Percentiles rank a stretch among this genome's conserved stretches.
These are phyloP conservation scores for Dissoconium aciculare DNA, from an alignment of 2,329 filamentous ascomycete species.

Conservation along the genomic window DNA sequence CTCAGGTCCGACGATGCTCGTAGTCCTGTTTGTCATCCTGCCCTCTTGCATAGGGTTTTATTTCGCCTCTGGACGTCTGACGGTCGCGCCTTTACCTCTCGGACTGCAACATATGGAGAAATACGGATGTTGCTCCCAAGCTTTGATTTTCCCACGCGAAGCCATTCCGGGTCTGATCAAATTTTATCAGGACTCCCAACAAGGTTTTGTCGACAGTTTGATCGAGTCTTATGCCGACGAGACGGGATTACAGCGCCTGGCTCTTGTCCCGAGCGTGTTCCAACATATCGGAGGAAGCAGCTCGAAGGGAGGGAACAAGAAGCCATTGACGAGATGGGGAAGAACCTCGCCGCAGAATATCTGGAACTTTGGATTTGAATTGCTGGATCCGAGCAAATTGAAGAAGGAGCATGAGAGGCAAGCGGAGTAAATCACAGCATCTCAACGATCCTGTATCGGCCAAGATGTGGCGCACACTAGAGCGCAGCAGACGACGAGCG, in stretches of 20 bases:
- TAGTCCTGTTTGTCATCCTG: conserved; percentile 16
- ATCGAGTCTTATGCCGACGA: conserved; percentile 30
- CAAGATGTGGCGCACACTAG: too few species aligned
- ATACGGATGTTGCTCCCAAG: conserved; percentile 33
- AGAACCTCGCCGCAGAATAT: conserved; percentile 23
- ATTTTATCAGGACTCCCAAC: conserved; percentile 25
- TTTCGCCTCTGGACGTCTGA: conserved; percentile 29
- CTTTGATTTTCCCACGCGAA: conserved; percentile 28
- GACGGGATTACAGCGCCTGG: conserved; percentile 27
- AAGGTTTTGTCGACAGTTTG: conserved; percentile 30
- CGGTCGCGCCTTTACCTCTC: conserved; percentile 23
- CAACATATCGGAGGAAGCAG: conserved; percentile 32
- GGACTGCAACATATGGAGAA: conserved; percentile 29
- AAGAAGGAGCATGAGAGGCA: conserved; percentile 22
- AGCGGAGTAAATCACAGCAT: too few species aligned
- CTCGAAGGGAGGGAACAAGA: conserved; percentile 21
- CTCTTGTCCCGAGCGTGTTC: conserved; percentile 29
- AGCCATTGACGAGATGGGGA: conserved; percentile 15
- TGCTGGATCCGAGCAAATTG: conserved; percentile 17
- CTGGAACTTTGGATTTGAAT: conserved; percentile 29
- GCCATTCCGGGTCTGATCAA: conserved; percentile 17
- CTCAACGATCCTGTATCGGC: too few species aligned
- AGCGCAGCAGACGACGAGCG: too few species aligned
- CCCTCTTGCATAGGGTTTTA: conserved; percentile 24
- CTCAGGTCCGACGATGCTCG: conserved; percentile 13